Conservation (phyloP, 2,329 filamentous ascomycete genomes). For the Colletotrichum sojae region DNA sequence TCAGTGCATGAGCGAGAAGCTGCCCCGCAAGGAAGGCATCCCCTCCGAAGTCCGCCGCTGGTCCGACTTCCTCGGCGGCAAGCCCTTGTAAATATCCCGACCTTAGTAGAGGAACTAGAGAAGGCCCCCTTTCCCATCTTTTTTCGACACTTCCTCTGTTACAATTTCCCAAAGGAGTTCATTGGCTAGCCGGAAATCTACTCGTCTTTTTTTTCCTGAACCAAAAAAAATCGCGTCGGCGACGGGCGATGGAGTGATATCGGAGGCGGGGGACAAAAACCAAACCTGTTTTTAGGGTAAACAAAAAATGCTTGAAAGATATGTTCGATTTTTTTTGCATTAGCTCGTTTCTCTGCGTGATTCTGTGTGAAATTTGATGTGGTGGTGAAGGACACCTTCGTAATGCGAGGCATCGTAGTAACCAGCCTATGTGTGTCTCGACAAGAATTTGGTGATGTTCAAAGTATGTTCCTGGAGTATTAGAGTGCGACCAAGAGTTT, state of each 20-base stretch:
- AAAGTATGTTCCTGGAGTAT: too few species aligned
- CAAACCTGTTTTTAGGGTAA: conserved; percentile 23
- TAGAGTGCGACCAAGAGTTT: too few species aligned
- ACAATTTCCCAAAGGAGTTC: conserved; percentile 24
- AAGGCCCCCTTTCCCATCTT: not conserved
- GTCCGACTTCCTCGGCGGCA: conserved; percentile 94
- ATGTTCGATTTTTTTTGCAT: not conserved
- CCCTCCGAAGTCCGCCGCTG: conserved; percentile 92
- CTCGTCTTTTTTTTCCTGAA: conserved; percentile 9
- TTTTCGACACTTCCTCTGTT: conserved; percentile 1
- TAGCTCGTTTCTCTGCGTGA: not conserved
- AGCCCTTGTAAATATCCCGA: conserved; percentile 74
- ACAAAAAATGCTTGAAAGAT: conserved; percentile 3
- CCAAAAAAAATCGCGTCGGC: conserved; percentile 2
- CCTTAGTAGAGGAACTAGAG: not conserved
- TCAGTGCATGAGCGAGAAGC: conserved; percentile 96
- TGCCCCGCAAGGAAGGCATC: conserved; percentile 89
- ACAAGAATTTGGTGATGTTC: too few species aligned
- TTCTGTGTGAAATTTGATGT: not conserved
- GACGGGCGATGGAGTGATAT: conserved; percentile 23
- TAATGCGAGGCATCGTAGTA: too few species aligned
- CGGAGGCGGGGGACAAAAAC: conserved; percentile 6
- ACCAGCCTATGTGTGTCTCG: too few species aligned
- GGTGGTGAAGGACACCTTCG: too few species aligned
- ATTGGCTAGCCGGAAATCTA: conserved; percentile 32